Conservation (phyloP, 2,329 filamentous ascomycete genomes). For the Pseudonectria foliicola region DNA sequence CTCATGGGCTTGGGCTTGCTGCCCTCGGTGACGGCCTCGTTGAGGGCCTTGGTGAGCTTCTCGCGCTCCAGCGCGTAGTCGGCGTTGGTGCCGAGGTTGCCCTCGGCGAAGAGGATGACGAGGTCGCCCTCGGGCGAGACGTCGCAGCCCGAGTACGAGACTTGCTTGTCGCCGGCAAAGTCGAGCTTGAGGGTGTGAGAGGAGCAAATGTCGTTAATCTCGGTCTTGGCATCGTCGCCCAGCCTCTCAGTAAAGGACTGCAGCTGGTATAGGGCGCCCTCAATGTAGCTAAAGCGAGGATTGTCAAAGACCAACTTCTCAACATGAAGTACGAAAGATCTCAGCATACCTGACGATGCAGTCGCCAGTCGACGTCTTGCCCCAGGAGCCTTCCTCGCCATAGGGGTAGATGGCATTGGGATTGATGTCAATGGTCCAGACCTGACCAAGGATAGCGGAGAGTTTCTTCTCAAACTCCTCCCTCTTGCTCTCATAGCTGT, state of each 20-base stretch:
- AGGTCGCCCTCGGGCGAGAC: slow-evolving; percentile 38
- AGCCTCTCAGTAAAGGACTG: slow-evolving; percentile 30
- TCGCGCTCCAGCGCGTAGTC: slow-evolving; percentile 28
- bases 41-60: slow-evolving; percentile 38
- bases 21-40: slow-evolving; percentile 31
- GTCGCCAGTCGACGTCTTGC: slow-evolving; percentile 34
- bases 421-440: slow-evolving; percentile 45
- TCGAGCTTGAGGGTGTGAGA: slow-evolving; percentile 40
- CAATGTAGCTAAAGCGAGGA: slow-evolving; percentile 40
- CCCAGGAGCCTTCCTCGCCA: slow-evolving; percentile 32
- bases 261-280: slow-evolving; percentile 33
- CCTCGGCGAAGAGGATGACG: slow-evolving; percentile 38
- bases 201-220: slow-evolving; percentile 41
- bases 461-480: slow-evolving; percentile 35
- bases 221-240: slow-evolving; percentile 32
- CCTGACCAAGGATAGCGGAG: slow-evolving; percentile 36
- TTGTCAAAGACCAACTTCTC: no score
- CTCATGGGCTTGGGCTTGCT: slow-evolving; percentile 27
- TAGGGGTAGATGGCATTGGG: slow-evolving; percentile 42
- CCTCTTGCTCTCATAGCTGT: slow-evolving; percentile 44
- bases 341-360: slow-evolving; percentile 35
- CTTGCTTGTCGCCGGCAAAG: slow-evolving; percentile 34
- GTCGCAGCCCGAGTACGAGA: slow-evolving; percentile 37
- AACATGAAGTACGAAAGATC: no score
- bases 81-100: slow-evolving; percentile 39